phyloP scores from a whole-genome alignment of 495 filamentous ascomycete genomes.

The Niebla homalea region DNA sequence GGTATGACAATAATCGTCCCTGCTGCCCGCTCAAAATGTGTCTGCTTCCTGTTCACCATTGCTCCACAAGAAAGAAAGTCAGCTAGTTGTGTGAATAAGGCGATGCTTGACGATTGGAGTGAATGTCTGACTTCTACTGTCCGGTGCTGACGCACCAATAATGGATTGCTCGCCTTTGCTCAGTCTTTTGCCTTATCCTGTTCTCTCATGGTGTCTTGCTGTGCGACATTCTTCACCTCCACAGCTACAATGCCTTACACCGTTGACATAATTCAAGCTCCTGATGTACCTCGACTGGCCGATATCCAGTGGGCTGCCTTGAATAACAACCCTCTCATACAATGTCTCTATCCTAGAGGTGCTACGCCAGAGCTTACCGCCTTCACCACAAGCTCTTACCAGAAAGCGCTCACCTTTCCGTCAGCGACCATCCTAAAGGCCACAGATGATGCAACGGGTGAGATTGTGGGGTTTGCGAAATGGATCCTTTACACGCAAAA shows the following conservation, averaged over 20 bases:
- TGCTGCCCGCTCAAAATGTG: not conserved
- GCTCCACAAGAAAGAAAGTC: too few relatives aligned
- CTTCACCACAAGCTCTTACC: constrained; percentile 10
- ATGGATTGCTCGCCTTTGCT: not conserved
- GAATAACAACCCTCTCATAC: constrained; percentile 9
- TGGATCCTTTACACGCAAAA: constrained; percentile 16
- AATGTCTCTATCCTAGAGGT: constrained; percentile 12
- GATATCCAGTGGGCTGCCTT: constrained; percentile 15
- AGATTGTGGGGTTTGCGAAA: constrained; percentile 17
- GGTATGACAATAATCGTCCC: not conserved
- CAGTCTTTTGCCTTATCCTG: not conserved
- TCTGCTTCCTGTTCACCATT: not conserved
- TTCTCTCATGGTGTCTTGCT: not conserved
- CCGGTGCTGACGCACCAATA: constrained; percentile 6
- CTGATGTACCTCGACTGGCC: constrained; percentile 10
- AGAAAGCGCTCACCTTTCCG: constrained; percentile 7
- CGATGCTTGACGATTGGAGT: constrained; percentile 2
- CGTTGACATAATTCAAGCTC: constrained; percentile 1
- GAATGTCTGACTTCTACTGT: constrained; percentile 1
- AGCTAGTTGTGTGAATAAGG: not conserved
- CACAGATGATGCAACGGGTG: constrained; percentile 11
- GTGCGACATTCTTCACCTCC: not conserved
- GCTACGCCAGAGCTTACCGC: constrained; percentile 7
- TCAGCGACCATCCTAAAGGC: constrained; percentile 11
- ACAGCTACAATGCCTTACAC: constrained; percentile 1